These are phyloP conservation scores for Paramecium pentaurelia DNA, from an alignment of 73 alveolate species.

Conservation along the genomic window DNA sequence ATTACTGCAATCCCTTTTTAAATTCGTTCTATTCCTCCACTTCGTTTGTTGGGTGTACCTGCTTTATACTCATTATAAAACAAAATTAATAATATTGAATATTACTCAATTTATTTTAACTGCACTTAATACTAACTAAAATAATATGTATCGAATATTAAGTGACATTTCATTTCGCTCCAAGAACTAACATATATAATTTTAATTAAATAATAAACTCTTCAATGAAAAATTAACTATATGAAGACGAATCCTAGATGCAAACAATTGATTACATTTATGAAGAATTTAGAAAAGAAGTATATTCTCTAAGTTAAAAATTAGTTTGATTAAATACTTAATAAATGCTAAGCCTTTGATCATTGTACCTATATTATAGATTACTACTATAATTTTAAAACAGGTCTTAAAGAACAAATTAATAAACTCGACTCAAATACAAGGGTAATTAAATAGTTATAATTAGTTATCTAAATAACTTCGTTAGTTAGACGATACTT, in stretches of 20 bases:
- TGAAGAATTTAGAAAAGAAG: background rate
- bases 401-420: background rate
- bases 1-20: background rate
- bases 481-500: background rate
- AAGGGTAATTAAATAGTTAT: background rate
- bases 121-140: background rate
- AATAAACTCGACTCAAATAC: background rate
- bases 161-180: background rate
- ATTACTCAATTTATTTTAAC: background rate
- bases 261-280: background rate
- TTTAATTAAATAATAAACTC: background rate
- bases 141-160: background rate
- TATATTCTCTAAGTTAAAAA: background rate
- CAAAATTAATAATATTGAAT: background rate
- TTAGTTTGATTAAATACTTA: background rate
- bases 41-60: background rate
- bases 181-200: background rate
- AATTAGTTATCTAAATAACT: background rate
- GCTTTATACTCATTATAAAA: background rate
- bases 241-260: background rate
- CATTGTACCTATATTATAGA: slow-evolving; percentile 1
- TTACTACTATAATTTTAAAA: background rate
- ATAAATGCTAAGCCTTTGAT: background rate
- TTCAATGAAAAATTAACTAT: background rate
- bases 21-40: background rate